These are phyloP conservation scores for Dendryphion nanum DNA, from an alignment of 2,329 filamentous ascomycete genomes.

Conservation along the genomic window DNA sequence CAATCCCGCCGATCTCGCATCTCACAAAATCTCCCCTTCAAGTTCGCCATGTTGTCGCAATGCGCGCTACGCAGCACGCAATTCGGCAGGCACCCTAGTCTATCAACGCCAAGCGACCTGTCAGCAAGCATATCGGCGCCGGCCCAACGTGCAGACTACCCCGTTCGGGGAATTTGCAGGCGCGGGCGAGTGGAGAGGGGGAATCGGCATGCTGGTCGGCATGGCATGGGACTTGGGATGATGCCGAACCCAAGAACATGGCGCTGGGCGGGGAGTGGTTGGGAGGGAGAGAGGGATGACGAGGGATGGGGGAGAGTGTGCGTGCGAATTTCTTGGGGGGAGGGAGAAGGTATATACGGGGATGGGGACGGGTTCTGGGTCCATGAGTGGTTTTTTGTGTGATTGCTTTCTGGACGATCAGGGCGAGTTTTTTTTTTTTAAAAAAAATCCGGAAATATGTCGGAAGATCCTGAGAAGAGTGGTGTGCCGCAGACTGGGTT, in stretches of 20 bases:
- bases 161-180: no score
- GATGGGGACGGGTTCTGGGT: no score
- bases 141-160: no score
- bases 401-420: no score
- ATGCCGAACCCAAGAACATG: conserved; percentile 14
- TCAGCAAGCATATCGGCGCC: no score
- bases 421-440: no score
- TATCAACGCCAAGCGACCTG: no score
- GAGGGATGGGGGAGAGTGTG: not conserved
- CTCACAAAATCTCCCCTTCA: no score
- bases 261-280: conserved; percentile 2
- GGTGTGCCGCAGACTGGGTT: conserved; percentile 2
- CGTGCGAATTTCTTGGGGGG: not conserved
- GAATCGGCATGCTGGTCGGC: conserved; percentile 9
- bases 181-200: no score
- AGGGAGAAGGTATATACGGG: no score
- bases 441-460: conserved; percentile 8
- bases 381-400: no score
- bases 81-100: conserved; percentile 17
- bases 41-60: conserved; percentile 25
- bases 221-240: conserved; percentile 2
- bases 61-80: conserved; percentile 16
- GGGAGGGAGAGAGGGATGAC: not conserved
- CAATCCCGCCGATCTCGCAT: no score
- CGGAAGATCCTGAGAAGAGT: conserved; percentile 10